phyloP scores from a whole-genome alignment of 129 eudicot species.

The Lonicera japonica region DNA sequence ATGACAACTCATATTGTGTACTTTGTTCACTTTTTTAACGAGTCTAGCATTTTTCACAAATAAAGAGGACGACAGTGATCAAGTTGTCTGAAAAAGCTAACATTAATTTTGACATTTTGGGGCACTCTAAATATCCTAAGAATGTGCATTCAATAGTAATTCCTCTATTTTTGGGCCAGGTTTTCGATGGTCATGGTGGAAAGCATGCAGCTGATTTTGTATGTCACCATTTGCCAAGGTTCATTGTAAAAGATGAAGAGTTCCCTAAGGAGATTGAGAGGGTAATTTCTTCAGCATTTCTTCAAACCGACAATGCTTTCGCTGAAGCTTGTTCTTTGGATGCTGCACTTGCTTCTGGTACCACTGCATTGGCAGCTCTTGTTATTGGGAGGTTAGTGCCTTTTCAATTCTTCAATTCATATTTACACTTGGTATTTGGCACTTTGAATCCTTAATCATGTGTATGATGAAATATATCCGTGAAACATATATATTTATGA shows the following conservation, averaged over 20 bases:
- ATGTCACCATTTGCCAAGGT: conserved; percentile 79
- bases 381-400: conserved; percentile 75
- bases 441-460: not conserved
- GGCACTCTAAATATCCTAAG: too few species aligned
- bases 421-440: not conserved
- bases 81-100: too few species aligned
- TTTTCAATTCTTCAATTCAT: not conserved
- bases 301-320: conserved; percentile 87
- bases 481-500: too few species aligned
- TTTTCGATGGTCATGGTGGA: conserved; percentile 99
- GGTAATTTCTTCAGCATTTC: conserved; percentile 67
- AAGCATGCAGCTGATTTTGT: conserved; percentile 98
- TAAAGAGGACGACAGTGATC: too few species aligned
- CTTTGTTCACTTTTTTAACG: too few species aligned
- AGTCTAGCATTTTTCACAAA: too few species aligned
- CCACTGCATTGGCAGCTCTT: conserved; percentile 90
- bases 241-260: conserved; percentile 58
- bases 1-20: too few species aligned
- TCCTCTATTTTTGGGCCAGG: conserved; percentile 25
- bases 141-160: not conserved
- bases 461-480: not conserved
- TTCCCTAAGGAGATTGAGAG: conserved; percentile 71
- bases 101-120: too few species aligned
- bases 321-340: conserved; percentile 87
- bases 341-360: conserved; percentile 91